Conservation (phyloP, 1,284 basidiomycete genomes). For the Neolentinus lepideus region DNA sequence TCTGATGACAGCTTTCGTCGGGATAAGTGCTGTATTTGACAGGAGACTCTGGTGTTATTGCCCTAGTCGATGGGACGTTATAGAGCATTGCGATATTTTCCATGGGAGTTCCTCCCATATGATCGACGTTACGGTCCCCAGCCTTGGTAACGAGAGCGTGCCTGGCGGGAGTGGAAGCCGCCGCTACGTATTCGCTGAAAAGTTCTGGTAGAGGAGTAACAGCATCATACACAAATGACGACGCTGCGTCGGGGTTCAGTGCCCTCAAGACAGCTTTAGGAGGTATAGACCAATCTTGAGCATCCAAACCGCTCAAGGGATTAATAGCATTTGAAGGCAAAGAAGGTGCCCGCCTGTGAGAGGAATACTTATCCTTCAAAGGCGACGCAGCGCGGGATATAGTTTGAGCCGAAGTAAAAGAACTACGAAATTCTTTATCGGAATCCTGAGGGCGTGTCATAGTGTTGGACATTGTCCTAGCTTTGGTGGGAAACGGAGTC, state of each 20-base stretch:
- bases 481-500: background rate
- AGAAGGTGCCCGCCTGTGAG: background rate
- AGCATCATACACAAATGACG: background rate
- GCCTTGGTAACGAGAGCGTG: background rate
- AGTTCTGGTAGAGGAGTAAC: background rate
- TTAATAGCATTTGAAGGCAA: background rate
- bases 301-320: background rate
- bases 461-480: constrained; percentile 1
- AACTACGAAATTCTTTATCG: background rate
- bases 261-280: background rate
- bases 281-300: background rate
- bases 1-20: too few relatives aligned
- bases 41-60: background rate
- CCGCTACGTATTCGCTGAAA: background rate
- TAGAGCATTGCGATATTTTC: background rate
- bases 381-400: background rate
- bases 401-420: background rate
- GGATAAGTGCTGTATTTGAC: too few relatives aligned
- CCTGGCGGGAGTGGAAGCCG: constrained; percentile 1
- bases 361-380: background rate
- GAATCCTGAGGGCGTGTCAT: background rate
- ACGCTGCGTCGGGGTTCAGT: background rate
- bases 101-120: background rate
- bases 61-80: background rate
- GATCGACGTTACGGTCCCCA: background rate